These are phyloP conservation scores for Exophiala bonariae DNA, from an alignment of 2,329 filamentous ascomycete genomes.

Conservation along the genomic window DNA sequence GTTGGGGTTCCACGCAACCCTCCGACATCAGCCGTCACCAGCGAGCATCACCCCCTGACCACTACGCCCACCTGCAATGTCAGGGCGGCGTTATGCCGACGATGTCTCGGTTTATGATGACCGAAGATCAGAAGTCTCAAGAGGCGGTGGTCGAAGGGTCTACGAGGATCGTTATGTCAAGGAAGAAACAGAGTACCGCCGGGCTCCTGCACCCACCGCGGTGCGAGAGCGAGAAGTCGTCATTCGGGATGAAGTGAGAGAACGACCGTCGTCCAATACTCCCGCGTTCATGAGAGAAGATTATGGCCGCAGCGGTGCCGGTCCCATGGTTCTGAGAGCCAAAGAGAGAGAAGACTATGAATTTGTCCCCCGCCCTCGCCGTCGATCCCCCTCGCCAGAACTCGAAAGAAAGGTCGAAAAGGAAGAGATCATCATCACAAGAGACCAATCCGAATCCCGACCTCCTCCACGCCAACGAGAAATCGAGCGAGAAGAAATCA, in stretches of 20 bases:
- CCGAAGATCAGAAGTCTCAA: constrained; percentile 47
- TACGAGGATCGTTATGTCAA: constrained; percentile 53
- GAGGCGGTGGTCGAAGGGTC: constrained; percentile 36
- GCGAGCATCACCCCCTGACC: constrained; percentile 4
- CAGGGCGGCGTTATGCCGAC: constrained; percentile 44
- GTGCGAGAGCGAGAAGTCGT: constrained; percentile 40
- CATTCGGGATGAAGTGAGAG: constrained; percentile 23
- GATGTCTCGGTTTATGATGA: constrained; percentile 45
- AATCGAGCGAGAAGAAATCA: constrained; percentile 34
- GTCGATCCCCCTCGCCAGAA: constrained; percentile 27
- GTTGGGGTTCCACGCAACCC: too few species aligned
- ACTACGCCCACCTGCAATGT: constrained; percentile 34
- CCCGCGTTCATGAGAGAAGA: constrained; percentile 38
- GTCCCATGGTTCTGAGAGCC: constrained; percentile 32
- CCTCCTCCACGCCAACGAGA: constrained; percentile 25
- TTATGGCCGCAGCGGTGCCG: constrained; percentile 33
- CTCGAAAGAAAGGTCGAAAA: constrained; percentile 31
- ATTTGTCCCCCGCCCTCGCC: constrained; percentile 26
- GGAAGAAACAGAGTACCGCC: constrained; percentile 46
- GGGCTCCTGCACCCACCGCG: constrained; percentile 34
- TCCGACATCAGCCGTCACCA: too few species aligned
- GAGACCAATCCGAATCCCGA: constrained; percentile 21
- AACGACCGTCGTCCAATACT: constrained; percentile 20
- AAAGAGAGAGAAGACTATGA: constrained; percentile 34
- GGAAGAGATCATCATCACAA: constrained; percentile 34